phyloP scores from a whole-genome alignment of 2,329 filamentous ascomycete genomes.

The Stachybotrys chartarum region DNA sequence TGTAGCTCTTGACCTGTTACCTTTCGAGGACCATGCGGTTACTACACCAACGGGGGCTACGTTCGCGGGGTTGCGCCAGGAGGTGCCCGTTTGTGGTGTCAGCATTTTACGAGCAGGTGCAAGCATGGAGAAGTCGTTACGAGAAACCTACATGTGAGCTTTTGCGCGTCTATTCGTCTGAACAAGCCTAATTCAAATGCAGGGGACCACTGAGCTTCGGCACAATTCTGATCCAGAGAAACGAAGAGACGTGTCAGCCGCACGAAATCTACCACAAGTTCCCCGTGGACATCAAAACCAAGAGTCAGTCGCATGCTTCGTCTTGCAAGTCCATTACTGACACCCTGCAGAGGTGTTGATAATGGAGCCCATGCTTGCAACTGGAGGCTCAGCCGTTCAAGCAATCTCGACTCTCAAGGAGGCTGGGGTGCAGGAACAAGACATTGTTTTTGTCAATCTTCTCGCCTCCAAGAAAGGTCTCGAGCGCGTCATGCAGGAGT shows the following conservation, averaged over 20 bases:
- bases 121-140: constrained; percentile 20
- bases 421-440: constrained; percentile 11
- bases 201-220: constrained; percentile 21
- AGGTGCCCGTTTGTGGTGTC: constrained; percentile 18
- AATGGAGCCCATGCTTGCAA: constrained; percentile 16
- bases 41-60: constrained; percentile 6
- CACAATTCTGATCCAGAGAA: constrained; percentile 23
- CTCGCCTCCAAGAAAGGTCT: constrained; percentile 17
- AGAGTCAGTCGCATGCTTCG: constrained; percentile 2
- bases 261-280: constrained; percentile 21
- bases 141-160: constrained; percentile 16
- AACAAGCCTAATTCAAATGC: background rate
- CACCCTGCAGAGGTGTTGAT: constrained; percentile 10
- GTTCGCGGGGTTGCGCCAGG: constrained; percentile 6
- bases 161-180: background rate
- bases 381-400: constrained; percentile 12
- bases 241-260: constrained; percentile 20
- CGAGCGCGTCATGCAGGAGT: constrained; percentile 9
- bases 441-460: constrained; percentile 21
- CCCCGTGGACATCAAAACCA: constrained; percentile 11
- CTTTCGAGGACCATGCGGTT: background rate
- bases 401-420: constrained; percentile 11
- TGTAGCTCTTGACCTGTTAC: background rate
- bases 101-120: constrained; percentile 24
- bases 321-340: background rate